Conservation (phyloP, 495 filamentous ascomycete species). For the Penicillium canariense region DNA sequence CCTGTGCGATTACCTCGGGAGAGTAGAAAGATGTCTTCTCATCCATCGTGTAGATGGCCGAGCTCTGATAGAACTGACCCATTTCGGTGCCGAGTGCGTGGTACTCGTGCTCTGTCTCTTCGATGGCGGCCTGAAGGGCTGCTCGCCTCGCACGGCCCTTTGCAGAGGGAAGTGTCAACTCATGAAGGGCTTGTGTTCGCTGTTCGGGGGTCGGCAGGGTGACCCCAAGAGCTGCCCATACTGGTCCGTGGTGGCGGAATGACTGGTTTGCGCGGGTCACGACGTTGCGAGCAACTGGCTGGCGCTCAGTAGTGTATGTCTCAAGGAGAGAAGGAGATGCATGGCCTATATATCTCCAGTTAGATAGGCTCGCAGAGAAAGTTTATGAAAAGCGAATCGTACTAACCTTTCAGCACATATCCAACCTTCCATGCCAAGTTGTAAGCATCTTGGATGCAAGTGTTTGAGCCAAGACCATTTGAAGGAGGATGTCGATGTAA, state of each 20-base stretch:
- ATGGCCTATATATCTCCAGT: constrained; percentile 22
- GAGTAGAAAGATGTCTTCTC: constrained; percentile 28
- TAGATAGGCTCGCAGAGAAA: background rate
- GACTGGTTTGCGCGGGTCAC: constrained; percentile 50
- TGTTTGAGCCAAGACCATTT: constrained; percentile 53
- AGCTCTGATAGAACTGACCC: constrained; percentile 46
- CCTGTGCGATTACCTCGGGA: constrained; percentile 29
- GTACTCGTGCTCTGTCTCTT: constrained; percentile 45
- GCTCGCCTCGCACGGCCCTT: constrained; percentile 35
- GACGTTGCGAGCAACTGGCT: constrained; percentile 48
- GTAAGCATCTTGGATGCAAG: constrained; percentile 54
- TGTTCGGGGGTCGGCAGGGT: constrained; percentile 26
- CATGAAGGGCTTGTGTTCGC: constrained; percentile 27
- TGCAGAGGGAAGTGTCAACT: constrained; percentile 31
- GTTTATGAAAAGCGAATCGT: constrained; percentile 18
- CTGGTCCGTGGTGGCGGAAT: constrained; percentile 40
- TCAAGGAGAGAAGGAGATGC: constrained; percentile 41
- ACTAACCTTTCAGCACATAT: constrained; percentile 40
- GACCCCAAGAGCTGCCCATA: constrained; percentile 49
- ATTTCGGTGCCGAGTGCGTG: constrained; percentile 50
- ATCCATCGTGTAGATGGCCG: constrained; percentile 36
- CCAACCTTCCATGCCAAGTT: constrained; percentile 59
- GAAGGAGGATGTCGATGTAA: constrained; percentile 52
- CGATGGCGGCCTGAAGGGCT: constrained; percentile 30
- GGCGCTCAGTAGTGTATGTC: constrained; percentile 46